Percentiles rank a stretch among this genome's conserved stretches.
These are phyloP conservation scores for Globisporangium solare DNA, from an alignment of 352 stramenopile genomes.

Conservation along the genomic window DNA sequence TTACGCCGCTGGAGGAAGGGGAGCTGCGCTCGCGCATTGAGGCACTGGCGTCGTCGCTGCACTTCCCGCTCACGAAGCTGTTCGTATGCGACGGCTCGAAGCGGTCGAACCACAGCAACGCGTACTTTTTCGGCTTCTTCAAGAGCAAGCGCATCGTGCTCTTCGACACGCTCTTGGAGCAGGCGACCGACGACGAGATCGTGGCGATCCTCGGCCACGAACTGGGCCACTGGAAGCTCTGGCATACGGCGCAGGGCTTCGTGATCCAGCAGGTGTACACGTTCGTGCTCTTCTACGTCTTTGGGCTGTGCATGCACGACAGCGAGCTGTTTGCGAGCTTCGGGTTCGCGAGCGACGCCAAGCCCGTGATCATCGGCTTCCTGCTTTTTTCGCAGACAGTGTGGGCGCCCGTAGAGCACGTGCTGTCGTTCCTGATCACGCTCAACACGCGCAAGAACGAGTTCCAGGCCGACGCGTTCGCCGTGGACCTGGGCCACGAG, in stretches of 20 bases:
- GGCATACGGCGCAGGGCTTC: conserved; percentile 93
- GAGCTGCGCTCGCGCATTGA: conserved; percentile 91
- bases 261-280: conserved; percentile 90
- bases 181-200: conserved; percentile 92
- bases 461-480: conserved; percentile 93
- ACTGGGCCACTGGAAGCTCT: conserved; percentile 96
- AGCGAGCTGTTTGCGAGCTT: conserved; percentile 72
- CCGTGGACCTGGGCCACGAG: conserved; percentile 89
- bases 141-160: conserved; percentile 97
- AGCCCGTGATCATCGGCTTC: conserved; percentile 78
- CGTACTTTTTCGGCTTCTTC: conserved; percentile 92
- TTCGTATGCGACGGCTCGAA: conserved; percentile 98
- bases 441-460: conserved; percentile 77
- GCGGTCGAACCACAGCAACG: conserved; percentile 90
- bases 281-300: conserved; percentile 73
- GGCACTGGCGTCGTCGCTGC: conserved; percentile 82
- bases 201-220: conserved; percentile 96
- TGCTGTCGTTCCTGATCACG: conserved; percentile 71
- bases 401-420: conserved; percentile 77
- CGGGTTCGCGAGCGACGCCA: conserved; percentile 43
- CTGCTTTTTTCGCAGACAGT: conserved; percentile 81
- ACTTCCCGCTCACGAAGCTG: conserved; percentile 96
- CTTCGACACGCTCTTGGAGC: conserved; percentile 96
- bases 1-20: conserved; percentile 84
- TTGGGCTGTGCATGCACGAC: conserved; percentile 79